Base-by-base conservation (phyloP, 1,284 basidiomycete species). In the Trichosporon coremiiforme region DNA sequence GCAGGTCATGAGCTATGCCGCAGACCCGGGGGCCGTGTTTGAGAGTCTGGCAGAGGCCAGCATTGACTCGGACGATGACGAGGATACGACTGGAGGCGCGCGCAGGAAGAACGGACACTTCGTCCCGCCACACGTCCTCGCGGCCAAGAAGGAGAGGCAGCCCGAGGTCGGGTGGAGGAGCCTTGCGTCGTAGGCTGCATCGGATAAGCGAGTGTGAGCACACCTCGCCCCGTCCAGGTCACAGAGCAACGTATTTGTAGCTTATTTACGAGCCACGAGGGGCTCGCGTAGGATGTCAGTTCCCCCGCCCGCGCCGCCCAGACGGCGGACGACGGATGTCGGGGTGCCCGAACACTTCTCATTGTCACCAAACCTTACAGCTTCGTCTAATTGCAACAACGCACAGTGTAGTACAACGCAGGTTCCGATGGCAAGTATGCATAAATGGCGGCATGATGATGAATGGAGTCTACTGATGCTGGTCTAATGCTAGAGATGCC, bases 51-150 rank as follows among this genome's bases (percentile, higher is more conserved):
- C 74, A 9, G 79, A 79, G 69, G 71, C 38, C 6, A 72, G 66
- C 1, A 71, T 73, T 10, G 75, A 75, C 55, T 73, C 72, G 10
- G 73, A 72, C 20, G 71, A 71, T 10, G 72, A 69, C 4, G 72
- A 68, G 10, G 75, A 73, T 17, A 53, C n/a, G 15, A 17, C 64
- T 5, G 45, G 65, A 60, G 77, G 71, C 69, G 73, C 50, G 74
- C 76, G 12, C 8, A 53, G 50, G 50, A 53, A 62, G 57, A 70
- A 70, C 75, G 77, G 66, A 9, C 68, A 70, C 38, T 82, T 82
- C 69, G 73, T 81, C 22, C 81, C 81, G 31, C 81, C 81, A 4
- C 81, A 82, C 71, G 76, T 80, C 1, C 66, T 80, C 29, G 77
- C 77, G 4, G 72, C 74, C 68, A 73, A 75, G 64, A 67, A 71